Conservation (phyloP, 495 filamentous ascomycete species). For the Friedmanniomyces simplex region DNA sequence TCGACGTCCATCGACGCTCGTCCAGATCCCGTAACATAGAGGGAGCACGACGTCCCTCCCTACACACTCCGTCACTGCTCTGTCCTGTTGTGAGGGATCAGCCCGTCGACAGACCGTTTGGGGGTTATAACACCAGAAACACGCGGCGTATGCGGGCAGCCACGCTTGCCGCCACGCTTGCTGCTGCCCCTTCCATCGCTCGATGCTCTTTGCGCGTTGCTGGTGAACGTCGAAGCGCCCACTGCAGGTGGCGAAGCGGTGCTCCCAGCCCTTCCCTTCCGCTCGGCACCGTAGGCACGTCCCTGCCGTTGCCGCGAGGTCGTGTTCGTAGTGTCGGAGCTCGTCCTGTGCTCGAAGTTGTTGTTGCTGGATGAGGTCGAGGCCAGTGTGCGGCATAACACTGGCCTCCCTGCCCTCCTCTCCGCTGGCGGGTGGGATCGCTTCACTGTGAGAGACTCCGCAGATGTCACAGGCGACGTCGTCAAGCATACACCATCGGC, state of each 20-base stretch:
- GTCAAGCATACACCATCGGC: not conserved
- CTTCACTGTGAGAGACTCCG: not conserved
- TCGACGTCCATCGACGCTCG: too few relatives aligned
- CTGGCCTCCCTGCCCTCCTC: too few relatives aligned
- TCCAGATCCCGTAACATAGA: too few relatives aligned
- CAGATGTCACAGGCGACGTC: not conserved
- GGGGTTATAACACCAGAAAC: too few relatives aligned
- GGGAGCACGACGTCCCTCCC: too few relatives aligned
- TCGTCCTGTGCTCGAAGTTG: not conserved
- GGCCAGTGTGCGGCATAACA: not conserved
- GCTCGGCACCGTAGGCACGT: not conserved
- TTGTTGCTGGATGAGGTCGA: not conserved
- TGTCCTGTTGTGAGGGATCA: too few relatives aligned
- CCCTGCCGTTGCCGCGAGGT: not conserved
- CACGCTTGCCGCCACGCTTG: too few relatives aligned
- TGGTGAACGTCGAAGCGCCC: not conserved
- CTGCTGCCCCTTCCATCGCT: too few relatives aligned
- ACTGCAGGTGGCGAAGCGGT: not conserved
- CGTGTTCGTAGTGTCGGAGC: not conserved
- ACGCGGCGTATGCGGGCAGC: too few relatives aligned
- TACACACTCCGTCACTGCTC: too few relatives aligned
- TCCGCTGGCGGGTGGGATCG: too few relatives aligned
- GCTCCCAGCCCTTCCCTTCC: not conserved
- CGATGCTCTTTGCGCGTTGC: not conserved
- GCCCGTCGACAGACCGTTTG: too few relatives aligned